Conservation (phyloP, 352 stramenopile species). For the Phytophthora uliginosa region DNA sequence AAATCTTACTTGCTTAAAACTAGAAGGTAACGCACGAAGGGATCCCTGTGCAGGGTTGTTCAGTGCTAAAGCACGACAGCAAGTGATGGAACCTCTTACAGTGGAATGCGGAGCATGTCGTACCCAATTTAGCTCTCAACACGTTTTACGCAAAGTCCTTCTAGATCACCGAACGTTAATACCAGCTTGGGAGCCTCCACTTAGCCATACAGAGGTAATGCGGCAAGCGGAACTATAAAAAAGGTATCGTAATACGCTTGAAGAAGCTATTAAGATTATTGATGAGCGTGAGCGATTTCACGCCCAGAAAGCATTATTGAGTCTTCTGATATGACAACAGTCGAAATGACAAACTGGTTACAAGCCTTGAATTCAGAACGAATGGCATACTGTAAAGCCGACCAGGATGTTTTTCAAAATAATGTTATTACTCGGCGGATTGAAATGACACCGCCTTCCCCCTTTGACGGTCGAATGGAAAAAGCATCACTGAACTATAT, state of each 20-base stretch:
- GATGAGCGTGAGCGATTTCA: no score
- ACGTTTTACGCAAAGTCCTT: conserved; percentile 5
- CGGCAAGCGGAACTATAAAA: no score
- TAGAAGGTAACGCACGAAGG: not conserved
- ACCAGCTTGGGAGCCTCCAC: conserved; percentile 9
- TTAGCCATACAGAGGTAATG: not conserved
- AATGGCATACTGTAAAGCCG: not conserved
- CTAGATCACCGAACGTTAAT: not conserved
- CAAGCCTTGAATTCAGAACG: not conserved
- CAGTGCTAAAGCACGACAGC: not conserved
- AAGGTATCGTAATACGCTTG: no score
- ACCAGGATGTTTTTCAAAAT: conserved; percentile 9
- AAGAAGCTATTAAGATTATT: no score
- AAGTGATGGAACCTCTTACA: not conserved
- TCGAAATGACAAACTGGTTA: not conserved
- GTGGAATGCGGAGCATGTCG: not conserved
- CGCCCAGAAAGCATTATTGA: no score
- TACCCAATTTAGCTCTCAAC: conserved; percentile 7
- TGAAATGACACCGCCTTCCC: not conserved
- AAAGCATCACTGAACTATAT: not conserved
- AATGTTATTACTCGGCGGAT: not conserved
- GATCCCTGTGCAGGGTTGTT: not conserved
- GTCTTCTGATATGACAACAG: not conserved
- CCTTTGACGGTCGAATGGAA: not conserved
- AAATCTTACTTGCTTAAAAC: not conserved